These are phyloP conservation scores for Iris pallida DNA, from an alignment of 116 monocot genomes.

Conservation along the genomic window DNA sequence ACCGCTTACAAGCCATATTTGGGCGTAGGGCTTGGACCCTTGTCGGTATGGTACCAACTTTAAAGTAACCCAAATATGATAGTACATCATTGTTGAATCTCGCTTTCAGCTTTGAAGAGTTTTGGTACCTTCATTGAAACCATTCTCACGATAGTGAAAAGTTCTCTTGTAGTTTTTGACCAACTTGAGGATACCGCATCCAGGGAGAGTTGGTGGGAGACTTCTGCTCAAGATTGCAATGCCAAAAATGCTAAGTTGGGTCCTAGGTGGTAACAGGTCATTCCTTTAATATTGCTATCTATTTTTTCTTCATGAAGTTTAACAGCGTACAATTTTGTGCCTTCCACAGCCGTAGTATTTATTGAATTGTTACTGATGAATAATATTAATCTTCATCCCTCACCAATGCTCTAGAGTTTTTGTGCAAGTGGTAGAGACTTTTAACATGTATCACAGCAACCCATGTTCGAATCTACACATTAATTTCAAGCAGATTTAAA, in stretches of 20 bases:
- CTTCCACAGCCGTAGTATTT: too few species aligned
- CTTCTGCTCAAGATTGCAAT: constrained; percentile 80
- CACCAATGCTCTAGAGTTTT: too few species aligned
- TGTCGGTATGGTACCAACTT: constrained; percentile 63
- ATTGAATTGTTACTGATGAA: too few species aligned
- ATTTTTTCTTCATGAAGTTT: neutral
- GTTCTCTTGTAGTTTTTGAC: constrained; percentile 66
- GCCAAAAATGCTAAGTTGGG: constrained; percentile 92
- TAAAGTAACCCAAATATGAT: neutral
- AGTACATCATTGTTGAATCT: neutral
- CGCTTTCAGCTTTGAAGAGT: neutral
- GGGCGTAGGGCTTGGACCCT: constrained; percentile 94
- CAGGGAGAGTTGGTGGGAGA: constrained; percentile 96
- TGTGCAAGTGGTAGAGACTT: too few species aligned
- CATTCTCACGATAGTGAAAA: neutral
- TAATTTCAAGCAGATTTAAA: too few species aligned
- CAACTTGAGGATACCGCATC: constrained; percentile 86
- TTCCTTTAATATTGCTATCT: constrained; percentile 2
- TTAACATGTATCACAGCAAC: too few species aligned
- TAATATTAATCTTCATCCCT: too few species aligned
- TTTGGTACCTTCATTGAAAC: neutral
- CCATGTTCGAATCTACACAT: too few species aligned
- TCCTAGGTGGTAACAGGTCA: constrained; percentile 93
- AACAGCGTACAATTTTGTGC: too few species aligned
- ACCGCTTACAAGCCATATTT: constrained; percentile 89